Conservation (phyloP, 441 rosid genomes). For the Mallotus japonicus region DNA sequence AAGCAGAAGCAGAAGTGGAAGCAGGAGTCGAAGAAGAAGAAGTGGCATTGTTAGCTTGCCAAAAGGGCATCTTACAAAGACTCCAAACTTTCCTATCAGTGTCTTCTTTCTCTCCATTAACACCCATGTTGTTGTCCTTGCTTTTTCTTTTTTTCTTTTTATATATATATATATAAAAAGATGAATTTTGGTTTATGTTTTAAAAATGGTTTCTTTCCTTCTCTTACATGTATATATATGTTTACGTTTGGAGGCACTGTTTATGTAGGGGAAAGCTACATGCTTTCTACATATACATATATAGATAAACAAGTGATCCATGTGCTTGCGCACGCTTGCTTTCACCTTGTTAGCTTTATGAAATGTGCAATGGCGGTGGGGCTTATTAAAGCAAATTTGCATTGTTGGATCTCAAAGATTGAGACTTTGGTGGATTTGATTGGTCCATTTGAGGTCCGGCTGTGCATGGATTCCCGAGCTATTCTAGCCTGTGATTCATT, state of each 20-base stretch:
- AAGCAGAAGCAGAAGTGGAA: not conserved
- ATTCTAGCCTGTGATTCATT: not conserved
- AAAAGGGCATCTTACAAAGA: constrained; percentile 53
- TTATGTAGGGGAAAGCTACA: not conserved
- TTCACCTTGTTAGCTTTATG: too few relatives aligned
- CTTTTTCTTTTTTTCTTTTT: too few relatives aligned
- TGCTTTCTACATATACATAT: too few relatives aligned
- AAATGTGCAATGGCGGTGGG: not conserved
- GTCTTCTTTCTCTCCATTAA: constrained; percentile 37
- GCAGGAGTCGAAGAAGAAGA: not conserved
- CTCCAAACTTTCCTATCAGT: constrained; percentile 39
- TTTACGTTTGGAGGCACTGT: not conserved
- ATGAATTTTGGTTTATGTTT: constrained; percentile 5
- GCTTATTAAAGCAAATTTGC: not conserved
- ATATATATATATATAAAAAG: not conserved
- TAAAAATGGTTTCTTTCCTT: constrained; percentile 5
- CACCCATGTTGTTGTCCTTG: constrained; percentile 18
- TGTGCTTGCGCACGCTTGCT: too few relatives aligned
- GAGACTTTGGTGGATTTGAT: constrained; percentile 13
- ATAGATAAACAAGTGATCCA: not conserved
- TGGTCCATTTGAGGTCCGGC: constrained; percentile 18
- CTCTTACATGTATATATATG: not conserved
- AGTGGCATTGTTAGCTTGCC: constrained; percentile 45
- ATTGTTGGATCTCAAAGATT: constrained; percentile 18
- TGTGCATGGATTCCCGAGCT: constrained; percentile 13